Evolutionary conservation across 495 filamentous ascomycete genomes (phyloP), one percentile per base, ranked within the genome.

Genomic region (Penicillium alfredii): DNA sequence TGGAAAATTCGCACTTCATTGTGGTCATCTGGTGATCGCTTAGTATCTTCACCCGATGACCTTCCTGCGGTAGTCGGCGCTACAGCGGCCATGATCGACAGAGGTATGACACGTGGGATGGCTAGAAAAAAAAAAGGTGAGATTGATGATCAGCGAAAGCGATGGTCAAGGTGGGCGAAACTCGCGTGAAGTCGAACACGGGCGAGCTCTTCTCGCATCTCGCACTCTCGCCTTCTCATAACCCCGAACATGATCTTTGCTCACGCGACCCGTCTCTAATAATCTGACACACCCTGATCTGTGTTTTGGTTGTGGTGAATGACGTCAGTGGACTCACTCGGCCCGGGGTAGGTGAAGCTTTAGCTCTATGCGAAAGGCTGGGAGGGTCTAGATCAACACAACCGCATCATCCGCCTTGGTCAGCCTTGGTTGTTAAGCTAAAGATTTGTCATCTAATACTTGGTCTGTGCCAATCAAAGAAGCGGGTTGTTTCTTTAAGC

Each of bases 341-440:
- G 33, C 40, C 40, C 33, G 26, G 13, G 40, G 27, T 36, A 37
- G 21, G 33, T 33, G 33, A 43, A 43, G 14, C 40, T 43, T 25
- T 21, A 18, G 22, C 20, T 27, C 13, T 25, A 15, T 14, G 18
- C 8, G 19, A 9, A 36, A 13, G 36, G 30, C 22, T 27, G 11
- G 11, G 38, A 40, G 18, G 15, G 38, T 27, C 38, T 19, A 33
- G 38, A 41, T 41, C 30, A 34, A 38, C n/a, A n/a, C n/a, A n/a
- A n/a, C n/a, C n/a, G n/a, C n/a, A n/a, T n/a, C n/a, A n/a, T n/a
- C n/a, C n/a, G n/a, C n/a, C n/a, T n/a, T n/a, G n/a, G n/a, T n/a
- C n/a, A n/a, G n/a, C n/a, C n/a, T n/a, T n/a, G n/a, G n/a, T n/a
- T n/a, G n/a, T n/a, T n/a, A n/a, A n/a, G n/a, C n/a, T n/a, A n/a